phyloP scores from a whole-genome alignment of 805 yeast genomes.

The Candida silvicultrix region DNA sequence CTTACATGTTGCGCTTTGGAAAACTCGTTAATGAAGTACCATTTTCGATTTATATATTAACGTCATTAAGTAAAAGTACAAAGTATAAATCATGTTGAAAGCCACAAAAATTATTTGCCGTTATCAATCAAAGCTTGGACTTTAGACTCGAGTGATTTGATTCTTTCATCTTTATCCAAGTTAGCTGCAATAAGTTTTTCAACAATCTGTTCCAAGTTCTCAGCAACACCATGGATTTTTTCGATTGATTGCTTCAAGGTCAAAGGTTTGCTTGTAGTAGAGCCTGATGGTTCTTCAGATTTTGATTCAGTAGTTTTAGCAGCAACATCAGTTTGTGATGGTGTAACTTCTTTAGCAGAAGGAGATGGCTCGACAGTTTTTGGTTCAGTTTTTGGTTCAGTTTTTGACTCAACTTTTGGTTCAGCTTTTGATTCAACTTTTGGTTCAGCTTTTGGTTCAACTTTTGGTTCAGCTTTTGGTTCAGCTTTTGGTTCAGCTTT shows the following conservation, averaged over 20 bases:
- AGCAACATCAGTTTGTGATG: neutral
- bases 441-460: constrained; percentile 10
- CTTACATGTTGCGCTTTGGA: too few species aligned
- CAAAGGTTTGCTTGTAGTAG: constrained; percentile 39
- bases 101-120: constrained; percentile 8
- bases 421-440: constrained; percentile 7
- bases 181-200: constrained; percentile 44
- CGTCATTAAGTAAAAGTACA: neutral
- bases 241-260: constrained; percentile 71
- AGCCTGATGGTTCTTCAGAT: constrained; percentile 5
- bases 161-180: constrained; percentile 58
- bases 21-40: too few species aligned
- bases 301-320: constrained; percentile 8
- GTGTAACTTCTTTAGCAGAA: neutral
- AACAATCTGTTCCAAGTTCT: constrained; percentile 50
- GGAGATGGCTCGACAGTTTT: neutral
- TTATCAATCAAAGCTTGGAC: constrained; percentile 47
- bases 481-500: constrained; percentile 14
- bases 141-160: constrained; percentile 53
- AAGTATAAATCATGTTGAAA: neutral
- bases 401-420: constrained; percentile 1
- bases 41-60: too few species aligned
- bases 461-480: constrained; percentile 6
- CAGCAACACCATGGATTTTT: constrained; percentile 52
- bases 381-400: constrained; percentile 8